Evolutionary conservation across 768 basidiomycete species (phyloP).

Genomic region (Amanita subjunquillea): DNA sequence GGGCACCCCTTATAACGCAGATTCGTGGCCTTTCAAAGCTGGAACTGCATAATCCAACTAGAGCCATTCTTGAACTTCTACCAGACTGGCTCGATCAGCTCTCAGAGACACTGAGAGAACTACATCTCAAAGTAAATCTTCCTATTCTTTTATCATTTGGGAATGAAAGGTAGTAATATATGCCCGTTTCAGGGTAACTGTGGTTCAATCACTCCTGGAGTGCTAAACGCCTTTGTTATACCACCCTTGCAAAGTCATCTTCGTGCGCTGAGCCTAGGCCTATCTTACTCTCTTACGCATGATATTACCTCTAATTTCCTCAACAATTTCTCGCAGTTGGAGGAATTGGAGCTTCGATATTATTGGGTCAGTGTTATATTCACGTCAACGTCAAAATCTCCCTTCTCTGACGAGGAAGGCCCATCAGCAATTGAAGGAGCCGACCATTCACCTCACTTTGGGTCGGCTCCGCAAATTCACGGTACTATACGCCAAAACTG

Average conservation of each 20-base stretch:
- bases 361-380: constrained; percentile 30
- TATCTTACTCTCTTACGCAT: constrained; percentile 51
- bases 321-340: constrained; percentile 26
- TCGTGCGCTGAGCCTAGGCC: constrained; percentile 32
- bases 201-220: constrained; percentile 54
- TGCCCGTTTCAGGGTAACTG: constrained; percentile 36
- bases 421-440: constrained; percentile 32
- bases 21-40: constrained; percentile 20
- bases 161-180: not conserved
- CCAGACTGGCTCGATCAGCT: constrained; percentile 34
- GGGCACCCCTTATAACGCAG: constrained; percentile 18
- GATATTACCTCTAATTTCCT: constrained; percentile 41
- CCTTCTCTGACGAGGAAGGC: not conserved
- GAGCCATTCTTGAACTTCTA: constrained; percentile 30
- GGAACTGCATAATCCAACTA: constrained; percentile 24
- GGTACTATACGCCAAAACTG: constrained; percentile 11
- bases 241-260: constrained; percentile 25
- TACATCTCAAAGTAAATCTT: constrained; percentile 31
- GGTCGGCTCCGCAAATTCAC: constrained; percentile 15
- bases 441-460: constrained; percentile 13
- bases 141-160: not conserved
- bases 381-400: not conserved
- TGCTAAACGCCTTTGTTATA: constrained; percentile 30
- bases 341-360: constrained; percentile 33
- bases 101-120: constrained; percentile 19